A percentile compares a stretch with the other conserved stretches of the same genome.
Conservation (phyloP, 495 filamentous ascomycete genomes). For the Clavariopsis aquatica region DNA sequence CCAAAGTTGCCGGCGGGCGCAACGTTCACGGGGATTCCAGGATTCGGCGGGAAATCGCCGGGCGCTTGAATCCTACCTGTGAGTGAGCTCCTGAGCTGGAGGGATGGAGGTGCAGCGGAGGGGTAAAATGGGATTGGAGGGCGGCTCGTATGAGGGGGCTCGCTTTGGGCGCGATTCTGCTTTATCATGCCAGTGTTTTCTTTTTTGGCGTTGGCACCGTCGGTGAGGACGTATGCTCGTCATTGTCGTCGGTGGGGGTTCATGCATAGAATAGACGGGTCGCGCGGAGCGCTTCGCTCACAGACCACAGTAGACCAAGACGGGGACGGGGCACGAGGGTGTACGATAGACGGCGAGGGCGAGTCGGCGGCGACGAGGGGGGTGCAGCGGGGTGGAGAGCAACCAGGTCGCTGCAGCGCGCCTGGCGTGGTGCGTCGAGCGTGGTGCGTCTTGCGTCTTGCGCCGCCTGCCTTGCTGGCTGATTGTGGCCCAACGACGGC, state of each 20-base stretch:
- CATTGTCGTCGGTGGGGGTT: constrained; percentile 14
- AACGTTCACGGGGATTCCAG: constrained; percentile 34
- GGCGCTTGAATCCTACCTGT: not conserved
- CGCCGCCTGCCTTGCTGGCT: too few species aligned
- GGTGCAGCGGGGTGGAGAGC: not conserved
- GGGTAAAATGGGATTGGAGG: constrained; percentile 39
- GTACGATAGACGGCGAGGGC: constrained; percentile 31
- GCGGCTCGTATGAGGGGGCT: constrained; percentile 21
- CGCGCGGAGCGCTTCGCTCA: not conserved
- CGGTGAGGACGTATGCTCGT: constrained; percentile 15
- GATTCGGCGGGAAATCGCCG: constrained; percentile 34
- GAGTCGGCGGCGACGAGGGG: not conserved
- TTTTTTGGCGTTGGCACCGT: constrained; percentile 25
- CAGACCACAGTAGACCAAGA: not conserved
- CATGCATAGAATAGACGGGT: constrained; percentile 18
- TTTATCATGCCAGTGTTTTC: constrained; percentile 37
- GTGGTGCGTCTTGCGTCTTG: not conserved
- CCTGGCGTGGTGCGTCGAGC: not conserved
- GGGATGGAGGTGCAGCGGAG: constrained; percentile 14
- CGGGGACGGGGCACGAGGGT: not conserved
- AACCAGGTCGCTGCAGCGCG: not conserved
- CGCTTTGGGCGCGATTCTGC: constrained; percentile 25
- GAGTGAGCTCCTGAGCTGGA: not conserved
- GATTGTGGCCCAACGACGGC: not conserved
- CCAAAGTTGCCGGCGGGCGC: constrained; percentile 54